Evolutionary conservation across 2,329 filamentous ascomycete genomes (phyloP).

Genomic region (Ophiostoma piceae): DNA sequence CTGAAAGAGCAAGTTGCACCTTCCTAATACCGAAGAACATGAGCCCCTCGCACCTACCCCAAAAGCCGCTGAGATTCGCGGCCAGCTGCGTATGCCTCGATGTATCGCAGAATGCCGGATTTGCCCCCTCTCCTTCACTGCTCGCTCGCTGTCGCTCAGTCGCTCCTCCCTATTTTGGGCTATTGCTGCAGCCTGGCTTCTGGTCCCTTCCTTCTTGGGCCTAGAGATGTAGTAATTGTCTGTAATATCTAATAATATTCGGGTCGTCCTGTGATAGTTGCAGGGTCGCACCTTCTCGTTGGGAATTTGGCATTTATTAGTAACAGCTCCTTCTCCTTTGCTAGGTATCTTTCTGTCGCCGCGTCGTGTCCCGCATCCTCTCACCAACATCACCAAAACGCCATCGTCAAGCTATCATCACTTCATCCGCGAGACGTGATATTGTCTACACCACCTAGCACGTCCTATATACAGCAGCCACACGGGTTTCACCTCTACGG

Average conservation of each 20-base stretch:
- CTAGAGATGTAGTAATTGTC: not conserved
- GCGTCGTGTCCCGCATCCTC: not conserved
- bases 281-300: constrained; percentile 7
- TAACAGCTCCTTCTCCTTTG: not conserved
- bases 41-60: not conserved
- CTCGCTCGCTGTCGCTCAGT: not conserved
- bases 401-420: not conserved
- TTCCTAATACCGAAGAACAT: not conserved
- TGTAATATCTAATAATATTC: too few species aligned
- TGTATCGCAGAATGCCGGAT: not conserved
- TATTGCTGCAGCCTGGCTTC: not conserved
- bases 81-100: constrained; percentile 4
- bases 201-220: not conserved
- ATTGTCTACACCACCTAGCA: not conserved
- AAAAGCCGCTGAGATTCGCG: not conserved
- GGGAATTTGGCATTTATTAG: not conserved
- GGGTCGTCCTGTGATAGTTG: not conserved
- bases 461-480: not conserved
- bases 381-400: not conserved
- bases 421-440: not conserved
- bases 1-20: not conserved
- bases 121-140: not conserved
- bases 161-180: not conserved
- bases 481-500: not conserved
- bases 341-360: not conserved